Percentiles rank a stretch among this genome's conserved stretches.
Conservation (phyloP, 306 rosid species). For the Castanea mollissima region DNA sequence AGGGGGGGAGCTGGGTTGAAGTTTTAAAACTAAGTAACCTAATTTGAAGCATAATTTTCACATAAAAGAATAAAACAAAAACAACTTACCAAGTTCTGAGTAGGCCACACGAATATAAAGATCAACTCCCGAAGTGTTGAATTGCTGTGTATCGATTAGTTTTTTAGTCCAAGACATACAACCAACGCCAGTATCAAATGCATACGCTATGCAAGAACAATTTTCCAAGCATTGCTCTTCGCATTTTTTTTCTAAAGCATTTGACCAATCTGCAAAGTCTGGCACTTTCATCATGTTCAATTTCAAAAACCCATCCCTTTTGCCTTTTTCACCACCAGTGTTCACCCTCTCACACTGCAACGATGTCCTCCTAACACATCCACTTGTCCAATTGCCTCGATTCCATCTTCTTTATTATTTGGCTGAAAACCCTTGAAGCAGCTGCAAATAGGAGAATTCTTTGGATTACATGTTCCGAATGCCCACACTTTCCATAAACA, state of each 20-base stretch:
- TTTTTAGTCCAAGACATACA: not conserved
- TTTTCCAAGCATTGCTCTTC: slow-evolving; percentile 20
- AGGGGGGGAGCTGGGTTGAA: too few species aligned
- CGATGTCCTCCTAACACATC: slow-evolving; percentile 14
- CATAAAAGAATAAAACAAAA: not conserved
- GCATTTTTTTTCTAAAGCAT: slow-evolving; percentile 20
- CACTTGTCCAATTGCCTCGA: not conserved
- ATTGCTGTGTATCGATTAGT: not conserved
- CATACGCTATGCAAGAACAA: slow-evolving; percentile 38
- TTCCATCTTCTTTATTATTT: slow-evolving; percentile 11
- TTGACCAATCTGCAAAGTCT: slow-evolving; percentile 7
- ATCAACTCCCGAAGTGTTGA: not conserved
- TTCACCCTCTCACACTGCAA: slow-evolving; percentile 27
- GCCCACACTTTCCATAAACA: too few species aligned
- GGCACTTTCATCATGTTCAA: slow-evolving; percentile 37
- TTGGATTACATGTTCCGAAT: too few species aligned
- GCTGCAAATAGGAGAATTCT: not conserved
- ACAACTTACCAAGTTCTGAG: not conserved
- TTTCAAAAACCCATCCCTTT: slow-evolving; percentile 28
- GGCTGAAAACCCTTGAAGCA: slow-evolving; percentile 33
- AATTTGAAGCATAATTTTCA: not conserved
- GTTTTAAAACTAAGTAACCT: too few species aligned
- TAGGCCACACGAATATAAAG: not conserved
- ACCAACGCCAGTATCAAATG: slow-evolving; percentile 20
- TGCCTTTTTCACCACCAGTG: not conserved